phyloP scores from a whole-genome alignment of 352 stramenopile genomes.

The Aphanomyces astaci region DNA sequence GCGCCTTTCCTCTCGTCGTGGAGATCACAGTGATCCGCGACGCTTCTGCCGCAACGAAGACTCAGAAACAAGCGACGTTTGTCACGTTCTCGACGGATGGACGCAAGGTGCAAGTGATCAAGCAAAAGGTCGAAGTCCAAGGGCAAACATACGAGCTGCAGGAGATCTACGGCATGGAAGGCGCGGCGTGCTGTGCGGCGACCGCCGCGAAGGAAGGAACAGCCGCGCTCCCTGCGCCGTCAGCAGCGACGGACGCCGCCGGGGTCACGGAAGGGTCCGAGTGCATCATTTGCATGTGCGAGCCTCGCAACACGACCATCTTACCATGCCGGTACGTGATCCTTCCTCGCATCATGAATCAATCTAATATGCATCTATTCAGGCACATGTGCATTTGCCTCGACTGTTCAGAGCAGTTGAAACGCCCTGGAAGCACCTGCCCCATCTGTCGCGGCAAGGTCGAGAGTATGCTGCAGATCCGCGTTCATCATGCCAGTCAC shows the following conservation, averaged over 20 bases:
- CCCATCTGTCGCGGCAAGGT: conserved; percentile 73
- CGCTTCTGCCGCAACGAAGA: conserved; percentile 25
- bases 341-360: neutral
- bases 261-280: conserved; percentile 70
- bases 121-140: conserved; percentile 73
- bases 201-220: conserved; percentile 27
- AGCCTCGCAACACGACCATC: conserved; percentile 74
- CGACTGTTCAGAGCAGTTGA: conserved; percentile 67
- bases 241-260: conserved; percentile 14
- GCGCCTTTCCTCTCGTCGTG: conserved; percentile 58
- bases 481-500: conserved; percentile 32
- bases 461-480: conserved; percentile 72
- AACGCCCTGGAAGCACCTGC: conserved; percentile 62
- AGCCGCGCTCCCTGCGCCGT: conserved; percentile 9
- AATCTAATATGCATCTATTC: neutral
- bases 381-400: conserved; percentile 81
- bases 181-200: conserved; percentile 32
- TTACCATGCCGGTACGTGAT: conserved; percentile 43
- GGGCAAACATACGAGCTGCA: conserved; percentile 78
- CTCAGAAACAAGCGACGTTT: conserved; percentile 76
- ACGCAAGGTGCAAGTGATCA: conserved; percentile 69
- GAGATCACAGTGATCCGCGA: conserved; percentile 42
- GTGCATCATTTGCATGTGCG: conserved; percentile 82
- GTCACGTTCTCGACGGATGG: conserved; percentile 50
- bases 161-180: conserved; percentile 84